Conservation (phyloP, 2,329 filamentous ascomycete species). For the Colletotrichum sublineola region DNA sequence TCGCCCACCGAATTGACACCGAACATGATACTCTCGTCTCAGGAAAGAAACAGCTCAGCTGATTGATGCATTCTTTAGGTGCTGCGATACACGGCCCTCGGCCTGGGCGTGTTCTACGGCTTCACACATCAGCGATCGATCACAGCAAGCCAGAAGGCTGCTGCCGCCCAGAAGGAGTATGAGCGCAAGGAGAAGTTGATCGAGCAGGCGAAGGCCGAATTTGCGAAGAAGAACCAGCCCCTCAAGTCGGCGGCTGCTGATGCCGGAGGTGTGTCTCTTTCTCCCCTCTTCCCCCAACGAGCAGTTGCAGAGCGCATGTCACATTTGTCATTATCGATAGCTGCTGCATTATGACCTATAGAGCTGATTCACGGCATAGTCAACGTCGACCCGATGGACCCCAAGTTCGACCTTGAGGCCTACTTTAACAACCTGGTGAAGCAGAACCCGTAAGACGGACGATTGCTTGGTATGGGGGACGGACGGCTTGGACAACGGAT, state of each 20-base stretch:
- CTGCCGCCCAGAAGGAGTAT: slow-evolving; percentile 84
- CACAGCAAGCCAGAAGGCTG: slow-evolving; percentile 76
- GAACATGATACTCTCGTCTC: background rate
- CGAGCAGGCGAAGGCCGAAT: slow-evolving; percentile 92
- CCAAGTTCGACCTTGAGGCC: slow-evolving; percentile 94
- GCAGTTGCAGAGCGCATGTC: slow-evolving; percentile 1
- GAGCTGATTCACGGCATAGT: slow-evolving; percentile 59
- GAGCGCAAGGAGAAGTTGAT: slow-evolving; percentile 93
- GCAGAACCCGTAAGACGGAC: slow-evolving; percentile 61
- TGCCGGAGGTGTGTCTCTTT: slow-evolving; percentile 35
- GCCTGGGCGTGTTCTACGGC: slow-evolving; percentile 93
- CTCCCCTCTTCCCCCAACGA: background rate
- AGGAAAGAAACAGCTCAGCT: slow-evolving; percentile 37
- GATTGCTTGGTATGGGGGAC: slow-evolving; percentile 46
- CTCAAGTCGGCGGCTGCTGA: slow-evolving; percentile 43
- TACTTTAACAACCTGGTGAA: slow-evolving; percentile 75
- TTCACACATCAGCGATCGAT: slow-evolving; percentile 92
- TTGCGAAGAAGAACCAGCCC: slow-evolving; percentile 79
- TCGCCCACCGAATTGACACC: slow-evolving; percentile 23
- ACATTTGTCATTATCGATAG: background rate
- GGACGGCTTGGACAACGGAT: slow-evolving; percentile 48
- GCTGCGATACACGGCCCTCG: slow-evolving; percentile 95
- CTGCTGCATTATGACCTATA: background rate
- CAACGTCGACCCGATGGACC: slow-evolving; percentile 82
- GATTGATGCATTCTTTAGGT: slow-evolving; percentile 72